Base-by-base conservation (phyloP, 345 rosid genomes). In the Psidium friedrichsthalianum region DNA sequence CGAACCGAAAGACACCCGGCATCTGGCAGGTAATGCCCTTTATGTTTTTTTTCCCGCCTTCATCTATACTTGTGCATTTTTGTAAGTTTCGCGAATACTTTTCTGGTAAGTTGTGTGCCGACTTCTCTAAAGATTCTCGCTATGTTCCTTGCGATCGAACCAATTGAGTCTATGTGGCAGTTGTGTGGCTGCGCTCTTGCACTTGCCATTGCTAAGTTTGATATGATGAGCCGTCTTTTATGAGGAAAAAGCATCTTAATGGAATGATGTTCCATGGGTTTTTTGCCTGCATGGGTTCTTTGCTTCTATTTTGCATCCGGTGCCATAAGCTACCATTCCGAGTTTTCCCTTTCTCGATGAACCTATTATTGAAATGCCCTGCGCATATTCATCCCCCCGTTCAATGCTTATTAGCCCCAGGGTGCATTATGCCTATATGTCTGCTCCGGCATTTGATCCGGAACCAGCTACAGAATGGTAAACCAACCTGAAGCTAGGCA, bases 231-330 rank as follows among this genome's bases (percentile, higher is more conserved):
- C 5, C 5, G 47, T 74, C 12, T 36, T 40, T n/a, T n/a, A 56
- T 61, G 88, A 94, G 99, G 95, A 82, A 95, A 94, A 85, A 85
- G 76, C 82, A 86, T 92, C 15, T 87, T 94, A 87, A 85, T 93
- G 90, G 84, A 89, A 59, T n/a, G n/a, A 84, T 88, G 27, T 64
- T 91, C 49, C 87, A 87, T 94, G 94, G 95, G 85, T 92, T 82
- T 90, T 96, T 90, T 96, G 83, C 99, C 98, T 0, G 78, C 91
- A 9, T 95, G 96, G 93, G 89, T 91, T 21, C 25, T 94, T 51
- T 91, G 85, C 90, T 95, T 86, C 90, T 94, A n/a, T 81, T 95
- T 36, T 36, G 94, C 94, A 85, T 85, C 89, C 20, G 96, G 96
- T 76, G 87, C 80, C 78, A 57, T 94, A 64, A 93, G 90, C 94